Base-by-base conservation (phyloP, 2,329 filamentous ascomycete species). In the Magnaporthiopsis rhizophila region DNA sequence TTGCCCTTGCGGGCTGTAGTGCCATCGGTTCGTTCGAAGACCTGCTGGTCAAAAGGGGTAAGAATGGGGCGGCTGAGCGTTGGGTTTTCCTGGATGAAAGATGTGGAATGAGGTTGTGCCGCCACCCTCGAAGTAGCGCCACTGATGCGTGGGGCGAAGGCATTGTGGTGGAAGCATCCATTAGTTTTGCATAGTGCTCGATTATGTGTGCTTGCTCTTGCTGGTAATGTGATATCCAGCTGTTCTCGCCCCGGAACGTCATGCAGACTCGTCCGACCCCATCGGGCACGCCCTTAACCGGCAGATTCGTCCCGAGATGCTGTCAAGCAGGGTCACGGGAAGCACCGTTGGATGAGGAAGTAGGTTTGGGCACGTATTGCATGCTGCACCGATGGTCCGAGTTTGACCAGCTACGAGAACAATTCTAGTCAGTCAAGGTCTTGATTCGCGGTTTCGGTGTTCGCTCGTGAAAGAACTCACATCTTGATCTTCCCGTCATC, bases 401-500 rank as follows among this genome's bases (percentile, higher is more conserved):
- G 34, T 61, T 61, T 61, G 34, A 36, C 59, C 59, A 61, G 28
- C 59, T 61, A n/a, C 24, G 1, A 13, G 26, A 18, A 18, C 6
- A 18, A 15, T 26, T 18, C 3, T 9, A 45, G 34, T 61, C 21
- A 53, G 45, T 11, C 45, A 53, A 53, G n/a, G 45, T 11, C 45
- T n/a, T 9, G n/a, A 6, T 24, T 11, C 45, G 45, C 45, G 7
- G 45, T n/a, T 24, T 53, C 7, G 6, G 6, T n/a, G n/a, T 53
- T 8, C 45, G 7, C 8, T 53, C 45, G 18, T n/a, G 59, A 2
- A 2, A 12, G 21, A 21, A 80, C 90, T 81, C 80, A 97, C 89
- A 99, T 92, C 77, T 89, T 88, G 68, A 98, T 88, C 73, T 84
- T 87, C 64, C 83, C 82, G 72, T 98, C 95, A 74, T 99, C 95